These are phyloP conservation scores for Citrus reticulata DNA, from an alignment of 345 rosid genomes.

Conservation along the genomic window DNA sequence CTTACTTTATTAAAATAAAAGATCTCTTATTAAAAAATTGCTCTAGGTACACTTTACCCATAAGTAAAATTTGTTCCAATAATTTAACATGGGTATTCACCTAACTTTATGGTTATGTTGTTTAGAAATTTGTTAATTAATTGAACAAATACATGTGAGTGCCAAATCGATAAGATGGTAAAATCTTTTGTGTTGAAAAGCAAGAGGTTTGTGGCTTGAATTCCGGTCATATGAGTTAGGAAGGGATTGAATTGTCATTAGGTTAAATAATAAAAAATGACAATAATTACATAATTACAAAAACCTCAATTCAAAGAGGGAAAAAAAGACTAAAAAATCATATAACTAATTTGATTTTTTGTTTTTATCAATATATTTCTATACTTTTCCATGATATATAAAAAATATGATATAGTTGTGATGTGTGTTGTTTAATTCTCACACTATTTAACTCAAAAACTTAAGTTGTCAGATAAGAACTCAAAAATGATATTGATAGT, in stretches of 20 bases:
- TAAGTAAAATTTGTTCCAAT: conserved; percentile 14
- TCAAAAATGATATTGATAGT: too few relatives aligned
- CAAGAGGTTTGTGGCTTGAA: background rate
- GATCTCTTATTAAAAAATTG: too few relatives aligned
- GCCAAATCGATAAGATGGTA: too few relatives aligned
- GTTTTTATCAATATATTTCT: too few relatives aligned
- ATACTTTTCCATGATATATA: background rate
- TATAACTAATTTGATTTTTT: too few relatives aligned
- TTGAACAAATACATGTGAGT: background rate
- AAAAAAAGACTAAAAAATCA: too few relatives aligned
- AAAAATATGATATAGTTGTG: background rate
- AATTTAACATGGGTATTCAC: background rate
- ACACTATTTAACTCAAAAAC: too few relatives aligned
- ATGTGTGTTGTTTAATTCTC: background rate
- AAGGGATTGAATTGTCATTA: background rate
- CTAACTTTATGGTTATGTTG: background rate
- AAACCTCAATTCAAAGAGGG: background rate
- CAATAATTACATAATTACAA: too few relatives aligned
- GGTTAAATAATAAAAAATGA: too few relatives aligned
- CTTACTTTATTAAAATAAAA: too few relatives aligned
- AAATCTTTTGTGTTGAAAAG: too few relatives aligned
- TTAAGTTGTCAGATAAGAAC: too few relatives aligned
- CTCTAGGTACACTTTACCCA: background rate
- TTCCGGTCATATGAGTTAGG: background rate
- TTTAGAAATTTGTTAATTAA: background rate